Percentiles rank a stretch among this genome's conserved stretches.
Evolutionary conservation across 495 filamentous ascomycete genomes (phyloP).

Genomic region (Talaromyces ruber): DNA sequence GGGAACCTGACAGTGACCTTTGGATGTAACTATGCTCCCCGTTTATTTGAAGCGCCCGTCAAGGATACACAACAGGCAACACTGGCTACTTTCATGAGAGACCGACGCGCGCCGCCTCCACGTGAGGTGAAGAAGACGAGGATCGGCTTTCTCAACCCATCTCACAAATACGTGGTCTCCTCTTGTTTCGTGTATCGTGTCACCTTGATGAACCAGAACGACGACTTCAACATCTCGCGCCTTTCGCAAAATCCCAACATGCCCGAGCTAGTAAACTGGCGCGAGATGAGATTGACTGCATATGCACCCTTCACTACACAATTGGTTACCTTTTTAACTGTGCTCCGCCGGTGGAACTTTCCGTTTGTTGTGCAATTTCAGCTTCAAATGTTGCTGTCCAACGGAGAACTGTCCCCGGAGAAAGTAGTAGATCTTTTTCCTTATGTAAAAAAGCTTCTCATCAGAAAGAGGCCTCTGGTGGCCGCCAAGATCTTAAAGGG

Average conservation of each 20-base stretch:
- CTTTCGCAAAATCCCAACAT: constrained; percentile 1
- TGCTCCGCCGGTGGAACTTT: neutral
- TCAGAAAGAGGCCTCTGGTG: neutral
- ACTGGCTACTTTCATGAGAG: neutral
- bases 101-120: neutral
- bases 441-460: constrained; percentile 10
- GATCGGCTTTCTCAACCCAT: neutral
- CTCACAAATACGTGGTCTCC: constrained; percentile 5
- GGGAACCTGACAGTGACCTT: neutral
- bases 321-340: neutral
- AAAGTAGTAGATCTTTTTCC: constrained; percentile 31
- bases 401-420: constrained; percentile 39
- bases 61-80: neutral
- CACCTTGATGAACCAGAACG: neutral
- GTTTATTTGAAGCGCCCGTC: constrained; percentile 3
- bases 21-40: neutral
- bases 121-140: constrained; percentile 6
- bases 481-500: constrained; percentile 2
- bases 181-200: constrained; percentile 8
- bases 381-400: constrained; percentile 43
- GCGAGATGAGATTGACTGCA: neutral
- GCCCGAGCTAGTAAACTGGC: constrained; percentile 1
- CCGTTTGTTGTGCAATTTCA: constrained; percentile 28
- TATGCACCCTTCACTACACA: neutral
- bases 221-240: neutral